Percentiles rank a stretch among this genome's conserved stretches.
phyloP scores from a whole-genome alignment of 2,329 filamentous ascomycete species.

The Dendryphion nanum region DNA sequence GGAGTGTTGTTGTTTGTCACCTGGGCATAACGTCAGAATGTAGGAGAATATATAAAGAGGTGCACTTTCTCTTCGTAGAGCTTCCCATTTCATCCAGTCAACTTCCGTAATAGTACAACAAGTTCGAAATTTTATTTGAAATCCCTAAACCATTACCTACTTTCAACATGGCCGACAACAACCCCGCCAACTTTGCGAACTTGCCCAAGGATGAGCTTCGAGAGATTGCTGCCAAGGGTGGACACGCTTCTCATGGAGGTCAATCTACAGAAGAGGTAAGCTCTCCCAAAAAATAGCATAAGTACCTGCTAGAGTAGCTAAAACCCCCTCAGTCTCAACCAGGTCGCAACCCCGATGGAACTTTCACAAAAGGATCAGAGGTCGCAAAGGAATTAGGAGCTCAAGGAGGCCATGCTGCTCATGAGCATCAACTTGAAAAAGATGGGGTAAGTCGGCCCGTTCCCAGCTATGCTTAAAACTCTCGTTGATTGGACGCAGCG shows the following conservation, averaged over 20 bases:
- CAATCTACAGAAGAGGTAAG: not conserved
- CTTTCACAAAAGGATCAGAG: slow-evolving; percentile 39
- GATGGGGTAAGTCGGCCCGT: slow-evolving; percentile 29
- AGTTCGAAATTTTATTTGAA: too few relatives aligned
- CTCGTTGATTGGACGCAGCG: slow-evolving; percentile 13
- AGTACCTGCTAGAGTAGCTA: not conserved
- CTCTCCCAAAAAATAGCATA: not conserved
- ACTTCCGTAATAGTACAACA: not conserved
- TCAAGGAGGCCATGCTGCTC: slow-evolving; percentile 34
- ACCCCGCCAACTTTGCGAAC: slow-evolving; percentile 55
- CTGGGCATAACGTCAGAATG: slow-evolving; percentile 3
- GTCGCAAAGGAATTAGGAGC: slow-evolving; percentile 39
- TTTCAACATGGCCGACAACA: slow-evolving; percentile 42
- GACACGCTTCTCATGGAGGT: slow-evolving; percentile 40
- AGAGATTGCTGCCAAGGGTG: slow-evolving; percentile 51
- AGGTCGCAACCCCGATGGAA: slow-evolving; percentile 39
- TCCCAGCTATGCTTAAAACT: not conserved
- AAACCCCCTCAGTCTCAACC: slow-evolving; percentile 7
- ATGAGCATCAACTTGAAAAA: slow-evolving; percentile 22
- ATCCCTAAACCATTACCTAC: too few relatives aligned
- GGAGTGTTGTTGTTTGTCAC: too few relatives aligned
- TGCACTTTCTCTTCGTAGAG: not conserved
- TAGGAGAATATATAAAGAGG: slow-evolving; percentile 13
- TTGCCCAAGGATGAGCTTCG: slow-evolving; percentile 50
- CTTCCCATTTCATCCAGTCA: not conserved